Base-by-base conservation (phyloP, 1,284 basidiomycete genomes). In the Melampsora larici-populina region DNA sequence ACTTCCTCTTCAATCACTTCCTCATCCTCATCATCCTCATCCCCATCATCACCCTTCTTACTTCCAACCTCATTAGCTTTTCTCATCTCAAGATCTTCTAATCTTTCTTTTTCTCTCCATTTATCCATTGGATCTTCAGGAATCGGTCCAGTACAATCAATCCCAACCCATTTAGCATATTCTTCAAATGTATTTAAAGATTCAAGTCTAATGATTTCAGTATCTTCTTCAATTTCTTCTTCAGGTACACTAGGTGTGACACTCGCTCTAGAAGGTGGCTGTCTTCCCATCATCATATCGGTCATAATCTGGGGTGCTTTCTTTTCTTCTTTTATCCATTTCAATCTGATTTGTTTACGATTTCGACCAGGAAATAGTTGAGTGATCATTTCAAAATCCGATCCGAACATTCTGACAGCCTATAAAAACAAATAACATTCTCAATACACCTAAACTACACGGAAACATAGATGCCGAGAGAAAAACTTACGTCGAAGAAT, bases 341-440 rank as follows among this genome's bases (percentile, higher is more conserved):
- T 96, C 81, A 91, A 90, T 84, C 93, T 93, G 84, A 94, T 94
- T 64, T 92, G 89, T 81, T 90, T 91, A 21, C 93, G 87, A 81
- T 92, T 91, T n/a, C 93, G 89, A 21, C 90, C 90, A 36, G 92
- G 92, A 48, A 95, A 87, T 13, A 94, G 87, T 79, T 90, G 90
- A 1, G 93, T 91, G 77, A 95, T 93, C 78, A 95, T 88, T 82
- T 95, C 93, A 82, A 94, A 95, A 81, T 95, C 94, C 82, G 93
- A 92, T 48, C 93, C 93, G 82, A 93, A 94, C 82, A 93, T 92
- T 4, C 89, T 87, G 46, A 95, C 85, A 15, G 92, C 92, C 91
- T 94, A 80, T 17, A 51, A 65, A 74, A 33, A n/a, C 33, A 63
- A 65, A 66, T 17, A 21, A 21, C n/a, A 9, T 60, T n/a, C 9